phyloP scores from a whole-genome alignment of 1,284 basidiomycete genomes.

The Polyporus tsugae region DNA sequence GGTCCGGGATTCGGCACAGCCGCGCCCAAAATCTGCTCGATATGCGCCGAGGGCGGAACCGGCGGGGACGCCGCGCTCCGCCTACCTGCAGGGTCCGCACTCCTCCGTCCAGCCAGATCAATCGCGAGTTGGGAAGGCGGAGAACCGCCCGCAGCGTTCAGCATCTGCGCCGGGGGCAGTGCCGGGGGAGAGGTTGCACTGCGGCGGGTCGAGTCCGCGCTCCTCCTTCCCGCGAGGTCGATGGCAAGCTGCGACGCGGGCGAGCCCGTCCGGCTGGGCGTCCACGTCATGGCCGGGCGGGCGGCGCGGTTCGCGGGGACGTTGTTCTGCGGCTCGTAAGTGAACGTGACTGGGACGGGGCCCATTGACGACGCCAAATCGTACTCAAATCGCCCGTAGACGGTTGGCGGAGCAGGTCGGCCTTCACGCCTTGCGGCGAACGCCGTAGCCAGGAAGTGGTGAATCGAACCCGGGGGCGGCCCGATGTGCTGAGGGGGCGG shows the following conservation, averaged over 20 bases:
- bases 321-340: constrained; percentile 59
- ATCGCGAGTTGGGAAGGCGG: constrained; percentile 10
- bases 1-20: neutral
- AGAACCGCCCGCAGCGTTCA: constrained; percentile 6
- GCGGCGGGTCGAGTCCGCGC: constrained; percentile 19
- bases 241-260: constrained; percentile 21
- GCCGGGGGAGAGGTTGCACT: constrained; percentile 26
- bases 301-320: constrained; percentile 42
- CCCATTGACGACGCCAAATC: constrained; percentile 62
- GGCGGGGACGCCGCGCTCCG: constrained; percentile 15
- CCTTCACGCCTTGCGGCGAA: constrained; percentile 35
- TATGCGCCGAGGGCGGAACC: neutral
- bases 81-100: constrained; percentile 1
- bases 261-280: constrained; percentile 30
- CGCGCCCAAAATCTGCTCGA: neutral
- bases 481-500: constrained; percentile 26
- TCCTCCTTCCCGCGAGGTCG: constrained; percentile 17
- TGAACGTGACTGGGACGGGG: constrained; percentile 73
- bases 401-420: constrained; percentile 52
- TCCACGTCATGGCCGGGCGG: constrained; percentile 27
- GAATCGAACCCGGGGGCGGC: constrained; percentile 38
- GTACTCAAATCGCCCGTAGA: constrained; percentile 66
- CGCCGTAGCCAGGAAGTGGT: constrained; percentile 45
- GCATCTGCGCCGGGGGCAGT: constrained; percentile 8
- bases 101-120: neutral